Percentiles rank a stretch among this genome's conserved stretches.
These are phyloP conservation scores for Amphibolis antarctica DNA, from an alignment of 106 monocot species.

Conservation along the genomic window DNA sequence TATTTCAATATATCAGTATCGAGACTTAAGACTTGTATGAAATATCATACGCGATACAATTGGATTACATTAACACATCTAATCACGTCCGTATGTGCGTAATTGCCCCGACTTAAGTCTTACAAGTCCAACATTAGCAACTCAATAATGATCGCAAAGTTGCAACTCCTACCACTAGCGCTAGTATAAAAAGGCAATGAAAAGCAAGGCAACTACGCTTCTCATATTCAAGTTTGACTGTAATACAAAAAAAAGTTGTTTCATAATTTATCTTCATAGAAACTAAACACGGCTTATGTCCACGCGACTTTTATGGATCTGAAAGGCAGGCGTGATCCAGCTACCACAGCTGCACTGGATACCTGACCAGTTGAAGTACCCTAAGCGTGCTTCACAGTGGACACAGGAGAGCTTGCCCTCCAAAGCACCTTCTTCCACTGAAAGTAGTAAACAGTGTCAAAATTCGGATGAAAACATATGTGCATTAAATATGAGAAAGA, in stretches of 20 bases:
- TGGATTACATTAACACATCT: too few species aligned
- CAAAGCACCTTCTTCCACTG: slow-evolving; percentile 91
- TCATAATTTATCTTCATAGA: not conserved
- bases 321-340: slow-evolving; percentile 98
- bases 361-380: slow-evolving; percentile 95
- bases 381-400: slow-evolving; percentile 63
- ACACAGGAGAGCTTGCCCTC: slow-evolving; percentile 84
- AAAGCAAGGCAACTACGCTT: not conserved
- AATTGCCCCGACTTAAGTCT: too few species aligned
- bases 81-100: too few species aligned
- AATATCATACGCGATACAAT: too few species aligned
- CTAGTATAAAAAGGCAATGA: not conserved
- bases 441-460: not conserved
- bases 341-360: slow-evolving; percentile 95
- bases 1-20: too few species aligned
- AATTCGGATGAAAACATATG: not conserved
- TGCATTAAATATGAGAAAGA: not conserved
- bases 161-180: not conserved
- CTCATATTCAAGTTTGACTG: not conserved
- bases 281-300: slow-evolving; percentile 34
- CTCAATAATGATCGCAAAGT: not conserved
- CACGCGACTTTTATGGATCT: slow-evolving; percentile 76
- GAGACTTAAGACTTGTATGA: too few species aligned
- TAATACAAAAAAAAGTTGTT: not conserved
- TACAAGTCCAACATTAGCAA: too few species aligned